Percentiles rank a stretch among this genome's conserved stretches.
Conservation (phyloP, 2,329 filamentous ascomycete genomes). For the Colletotrichum truncatum region DNA sequence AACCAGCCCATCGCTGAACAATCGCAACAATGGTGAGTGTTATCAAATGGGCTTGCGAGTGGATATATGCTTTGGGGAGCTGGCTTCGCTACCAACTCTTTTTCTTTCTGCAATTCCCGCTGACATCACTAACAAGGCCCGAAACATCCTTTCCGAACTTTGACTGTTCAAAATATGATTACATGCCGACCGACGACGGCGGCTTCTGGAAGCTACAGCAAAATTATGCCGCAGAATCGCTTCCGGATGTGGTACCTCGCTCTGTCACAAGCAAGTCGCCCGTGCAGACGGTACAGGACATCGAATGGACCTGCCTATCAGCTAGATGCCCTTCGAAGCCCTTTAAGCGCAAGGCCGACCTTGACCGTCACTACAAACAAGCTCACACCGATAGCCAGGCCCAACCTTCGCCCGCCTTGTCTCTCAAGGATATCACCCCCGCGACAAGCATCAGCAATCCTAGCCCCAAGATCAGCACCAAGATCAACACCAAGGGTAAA, state of each 20-base stretch:
- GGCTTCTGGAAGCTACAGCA: conserved; percentile 32
- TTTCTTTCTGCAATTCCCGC: neutral
- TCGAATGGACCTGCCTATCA: conserved; percentile 43
- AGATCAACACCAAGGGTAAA: conserved; percentile 7
- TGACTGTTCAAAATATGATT: conserved; percentile 32
- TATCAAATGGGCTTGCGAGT: neutral
- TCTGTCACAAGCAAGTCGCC: conserved; percentile 26
- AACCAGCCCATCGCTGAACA: neutral
- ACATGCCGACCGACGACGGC: conserved; percentile 29
- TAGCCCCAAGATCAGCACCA: conserved; percentile 24
- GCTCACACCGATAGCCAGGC: conserved; percentile 48
- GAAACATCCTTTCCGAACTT: conserved; percentile 23
- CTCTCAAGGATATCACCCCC: conserved; percentile 25
- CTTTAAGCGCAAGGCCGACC: conserved; percentile 63
- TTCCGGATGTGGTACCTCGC: conserved; percentile 23
- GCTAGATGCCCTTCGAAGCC: conserved; percentile 52
- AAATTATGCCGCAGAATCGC: conserved; percentile 16
- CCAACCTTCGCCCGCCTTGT: conserved; percentile 23
- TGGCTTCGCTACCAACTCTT: neutral
- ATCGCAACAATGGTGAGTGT: conserved; percentile 8
- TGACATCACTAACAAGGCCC: conserved; percentile 10
- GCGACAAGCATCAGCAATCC: conserved; percentile 24
- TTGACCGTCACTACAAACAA: conserved; percentile 61
- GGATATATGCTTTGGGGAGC: too few relatives aligned
- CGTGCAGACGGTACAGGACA: conserved; percentile 19